These are phyloP conservation scores for Ochromonas danica DNA, from an alignment of 108 stramenopile species.

Conservation along the genomic window DNA sequence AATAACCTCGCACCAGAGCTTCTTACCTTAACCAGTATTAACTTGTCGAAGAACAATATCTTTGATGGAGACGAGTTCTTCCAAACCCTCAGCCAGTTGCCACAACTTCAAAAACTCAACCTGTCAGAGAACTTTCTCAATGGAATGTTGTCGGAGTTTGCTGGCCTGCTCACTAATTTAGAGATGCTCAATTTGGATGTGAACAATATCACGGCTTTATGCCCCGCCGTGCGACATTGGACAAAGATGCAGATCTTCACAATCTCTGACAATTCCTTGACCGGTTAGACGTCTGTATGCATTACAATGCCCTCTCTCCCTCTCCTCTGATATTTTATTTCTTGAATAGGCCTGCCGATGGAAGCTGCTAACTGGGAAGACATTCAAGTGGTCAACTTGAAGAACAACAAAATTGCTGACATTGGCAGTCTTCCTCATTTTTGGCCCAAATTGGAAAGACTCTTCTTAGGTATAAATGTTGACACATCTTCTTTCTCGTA, in stretches of 20 bases:
- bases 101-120: slow-evolving; percentile 43
- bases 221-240: slow-evolving; percentile 42
- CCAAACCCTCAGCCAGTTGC: slow-evolving; percentile 33
- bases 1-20: neutral
- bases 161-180: slow-evolving; percentile 35
- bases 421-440: slow-evolving; percentile 28
- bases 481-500: too few species aligned
- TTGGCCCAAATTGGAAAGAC: slow-evolving; percentile 41
- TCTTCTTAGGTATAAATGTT: too few species aligned
- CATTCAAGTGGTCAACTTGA: slow-evolving; percentile 46
- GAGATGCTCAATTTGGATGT: slow-evolving; percentile 49
- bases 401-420: slow-evolving; percentile 40
- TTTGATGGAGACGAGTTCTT: slow-evolving; percentile 35
- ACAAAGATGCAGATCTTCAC: slow-evolving; percentile 45
- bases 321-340: neutral
- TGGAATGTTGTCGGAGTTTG: slow-evolving; percentile 40
- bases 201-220: slow-evolving; percentile 51
- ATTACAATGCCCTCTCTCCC: neutral
- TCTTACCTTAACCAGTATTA: neutral
- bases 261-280: slow-evolving; percentile 40
- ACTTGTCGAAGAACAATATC: slow-evolving; percentile 25
- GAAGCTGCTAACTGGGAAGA: slow-evolving; percentile 43
- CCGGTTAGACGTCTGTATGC: neutral
- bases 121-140: slow-evolving; percentile 53
- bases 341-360: slow-evolving; percentile 27